phyloP scores from a whole-genome alignment of 1,284 basidiomycete species.

The Pholiota adiposa region DNA sequence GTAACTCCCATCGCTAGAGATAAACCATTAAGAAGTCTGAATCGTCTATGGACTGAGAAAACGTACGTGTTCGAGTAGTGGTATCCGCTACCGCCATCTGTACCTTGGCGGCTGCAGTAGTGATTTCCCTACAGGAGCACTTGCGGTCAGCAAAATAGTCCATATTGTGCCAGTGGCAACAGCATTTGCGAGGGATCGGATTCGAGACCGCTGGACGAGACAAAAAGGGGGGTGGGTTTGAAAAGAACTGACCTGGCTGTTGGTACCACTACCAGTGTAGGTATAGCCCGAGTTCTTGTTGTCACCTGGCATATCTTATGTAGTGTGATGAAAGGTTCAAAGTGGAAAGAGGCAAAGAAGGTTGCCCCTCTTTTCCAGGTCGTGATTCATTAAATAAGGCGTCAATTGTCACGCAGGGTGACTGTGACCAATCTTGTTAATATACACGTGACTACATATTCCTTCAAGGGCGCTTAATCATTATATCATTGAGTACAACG shows the following conservation, averaged over 20 bases:
- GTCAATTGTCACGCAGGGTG: not conserved
- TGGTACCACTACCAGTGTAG: constrained; percentile 53
- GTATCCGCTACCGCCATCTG: constrained; percentile 45
- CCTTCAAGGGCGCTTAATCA: too few relatives aligned
- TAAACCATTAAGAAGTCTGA: not conserved
- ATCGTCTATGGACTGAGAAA: not conserved
- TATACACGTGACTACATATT: not conserved
- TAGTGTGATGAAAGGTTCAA: not conserved
- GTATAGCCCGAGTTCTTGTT: constrained; percentile 35
- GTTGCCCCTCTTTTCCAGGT: not conserved
- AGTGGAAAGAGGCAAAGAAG: not conserved
- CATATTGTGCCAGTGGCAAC: too few relatives aligned
- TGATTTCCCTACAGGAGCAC: constrained; percentile 51
- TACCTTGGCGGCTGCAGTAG: constrained; percentile 54
- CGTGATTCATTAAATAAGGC: not conserved
- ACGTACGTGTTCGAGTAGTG: constrained; percentile 62
- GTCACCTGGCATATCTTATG: constrained; percentile 3
- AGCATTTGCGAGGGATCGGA: not conserved
- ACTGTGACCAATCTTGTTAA: not conserved
- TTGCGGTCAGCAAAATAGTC: not conserved
- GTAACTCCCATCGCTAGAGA: constrained; percentile 54
- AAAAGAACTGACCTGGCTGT: constrained; percentile 31
- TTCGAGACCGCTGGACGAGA: not conserved
- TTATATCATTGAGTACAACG: too few relatives aligned
- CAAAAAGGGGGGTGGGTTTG: not conserved